A percentile compares a stretch with the other conserved stretches of the same genome.
Conservation (phyloP, 441 rosid species). For the Adansonia madagascariensis region DNA sequence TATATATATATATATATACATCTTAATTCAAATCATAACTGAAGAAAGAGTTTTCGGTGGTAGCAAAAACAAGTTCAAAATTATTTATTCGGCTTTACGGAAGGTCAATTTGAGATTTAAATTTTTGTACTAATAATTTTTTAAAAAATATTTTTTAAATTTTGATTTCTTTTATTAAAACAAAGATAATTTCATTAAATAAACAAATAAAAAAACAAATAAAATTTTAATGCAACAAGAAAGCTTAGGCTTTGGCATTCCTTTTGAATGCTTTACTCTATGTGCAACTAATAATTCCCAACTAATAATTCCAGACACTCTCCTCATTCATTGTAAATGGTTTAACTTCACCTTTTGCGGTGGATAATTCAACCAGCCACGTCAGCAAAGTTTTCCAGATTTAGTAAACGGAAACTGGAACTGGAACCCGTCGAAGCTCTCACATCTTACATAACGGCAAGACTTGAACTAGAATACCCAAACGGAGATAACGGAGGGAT, state of each 20-base stretch:
- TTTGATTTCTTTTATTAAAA: too few species aligned
- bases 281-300: not conserved
- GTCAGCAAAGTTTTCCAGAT: conserved; percentile 20
- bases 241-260: not conserved
- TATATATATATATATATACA: too few species aligned
- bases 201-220: conserved; percentile 38
- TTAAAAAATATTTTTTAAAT: too few species aligned
- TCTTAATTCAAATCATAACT: too few species aligned
- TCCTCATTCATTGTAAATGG: not conserved
- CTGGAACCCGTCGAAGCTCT: not conserved
- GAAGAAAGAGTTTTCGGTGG: not conserved
- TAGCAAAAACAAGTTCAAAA: too few species aligned
- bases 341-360: not conserved
- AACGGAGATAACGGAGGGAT: conserved; percentile 71
- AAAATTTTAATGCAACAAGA: conserved; percentile 19
- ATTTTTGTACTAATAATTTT: too few species aligned
- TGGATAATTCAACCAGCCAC: not conserved
- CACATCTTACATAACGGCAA: conserved; percentile 37
- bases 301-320: not conserved
- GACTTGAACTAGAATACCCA: conserved; percentile 32
- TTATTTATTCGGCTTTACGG: too few species aligned
- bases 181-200: conserved; percentile 16
- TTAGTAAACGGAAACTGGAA: not conserved
- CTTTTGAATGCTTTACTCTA: not conserved
- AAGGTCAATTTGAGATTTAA: too few species aligned